Conservation (phyloP, 305 asterid genomes). For the Fraxinus ornus region DNA sequence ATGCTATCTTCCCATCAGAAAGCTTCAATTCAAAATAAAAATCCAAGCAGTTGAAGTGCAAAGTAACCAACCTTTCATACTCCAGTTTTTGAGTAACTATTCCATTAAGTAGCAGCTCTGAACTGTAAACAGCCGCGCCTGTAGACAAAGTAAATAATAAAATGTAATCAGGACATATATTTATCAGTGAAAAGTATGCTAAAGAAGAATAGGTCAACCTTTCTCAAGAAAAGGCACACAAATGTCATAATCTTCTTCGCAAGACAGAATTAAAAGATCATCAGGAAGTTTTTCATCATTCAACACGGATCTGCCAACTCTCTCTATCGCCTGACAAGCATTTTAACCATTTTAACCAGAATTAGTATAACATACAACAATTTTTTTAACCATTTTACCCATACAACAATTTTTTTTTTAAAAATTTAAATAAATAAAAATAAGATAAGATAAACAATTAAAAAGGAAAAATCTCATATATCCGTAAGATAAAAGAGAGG, state of each 20-base stretch:
- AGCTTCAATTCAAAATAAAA: background rate
- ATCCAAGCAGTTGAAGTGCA: constrained; percentile 2
- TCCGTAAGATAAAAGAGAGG: background rate
- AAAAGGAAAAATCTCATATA: background rate
- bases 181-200: background rate
- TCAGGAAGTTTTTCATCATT: constrained; percentile 58
- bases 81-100: constrained; percentile 92
- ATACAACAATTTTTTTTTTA: too few relatives aligned
- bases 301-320: constrained; percentile 70
- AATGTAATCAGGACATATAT: background rate
- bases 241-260: constrained; percentile 80
- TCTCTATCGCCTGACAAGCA: constrained; percentile 68
- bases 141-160: constrained; percentile 31
- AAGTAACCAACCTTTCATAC: constrained; percentile 59
- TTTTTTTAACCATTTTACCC: too few relatives aligned
- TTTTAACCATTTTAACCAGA: constrained; percentile 20
- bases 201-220: constrained; percentile 47
- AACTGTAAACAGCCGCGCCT: constrained; percentile 77
- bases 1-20: background rate
- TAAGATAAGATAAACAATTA: background rate
- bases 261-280: constrained; percentile 73
- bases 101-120: constrained; percentile 90
- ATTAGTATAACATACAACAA: constrained; percentile 20
- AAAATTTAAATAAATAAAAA: background rate
- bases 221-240: constrained; percentile 86